Conservation (phyloP, 1,284 basidiomycete species). For the Prillingera fragicola region DNA sequence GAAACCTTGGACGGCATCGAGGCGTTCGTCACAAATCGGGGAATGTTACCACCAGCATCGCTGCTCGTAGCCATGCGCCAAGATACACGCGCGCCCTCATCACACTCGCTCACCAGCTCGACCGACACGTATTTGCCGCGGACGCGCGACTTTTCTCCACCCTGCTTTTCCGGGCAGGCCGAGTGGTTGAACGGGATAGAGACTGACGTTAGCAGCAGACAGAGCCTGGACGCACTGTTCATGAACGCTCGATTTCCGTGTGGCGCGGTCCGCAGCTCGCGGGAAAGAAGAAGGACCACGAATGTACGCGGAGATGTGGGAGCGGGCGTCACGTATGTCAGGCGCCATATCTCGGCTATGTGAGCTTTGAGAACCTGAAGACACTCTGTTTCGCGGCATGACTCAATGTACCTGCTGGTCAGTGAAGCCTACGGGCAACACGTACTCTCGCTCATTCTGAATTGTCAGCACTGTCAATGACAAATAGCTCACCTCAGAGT, state of each 20-base stretch:
- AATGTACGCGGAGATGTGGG: conserved; percentile 45
- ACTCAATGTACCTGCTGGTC: conserved; percentile 44
- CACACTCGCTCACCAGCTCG: conserved; percentile 37
- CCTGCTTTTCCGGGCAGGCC: conserved; percentile 34
- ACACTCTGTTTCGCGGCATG: conserved; percentile 38
- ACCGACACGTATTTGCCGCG: conserved; percentile 45
- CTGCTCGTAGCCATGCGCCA: conserved; percentile 46
- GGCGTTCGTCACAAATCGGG: conserved; percentile 41
- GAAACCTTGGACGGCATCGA: conserved; percentile 40
- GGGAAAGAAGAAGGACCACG: conserved; percentile 37
- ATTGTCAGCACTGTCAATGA: not conserved
- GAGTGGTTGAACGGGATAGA: conserved; percentile 44
- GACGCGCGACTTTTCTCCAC: conserved; percentile 37
- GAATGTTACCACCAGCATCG: conserved; percentile 46
- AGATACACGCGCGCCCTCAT: conserved; percentile 31
- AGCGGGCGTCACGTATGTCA: conserved; percentile 44
- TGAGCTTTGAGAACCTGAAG: conserved; percentile 40
- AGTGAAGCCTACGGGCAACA: conserved; percentile 12
- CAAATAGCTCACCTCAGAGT: conserved; percentile 27
- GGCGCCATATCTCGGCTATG: conserved; percentile 45
- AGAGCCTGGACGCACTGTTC: conserved; percentile 31
- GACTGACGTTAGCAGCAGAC: conserved; percentile 22
- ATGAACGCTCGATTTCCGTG: conserved; percentile 36
- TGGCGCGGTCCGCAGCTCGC: conserved; percentile 28
- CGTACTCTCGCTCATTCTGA: conserved; percentile 22